Conservation (phyloP, 2,329 filamentous ascomycete species). For the Fusarium virguliforme region DNA sequence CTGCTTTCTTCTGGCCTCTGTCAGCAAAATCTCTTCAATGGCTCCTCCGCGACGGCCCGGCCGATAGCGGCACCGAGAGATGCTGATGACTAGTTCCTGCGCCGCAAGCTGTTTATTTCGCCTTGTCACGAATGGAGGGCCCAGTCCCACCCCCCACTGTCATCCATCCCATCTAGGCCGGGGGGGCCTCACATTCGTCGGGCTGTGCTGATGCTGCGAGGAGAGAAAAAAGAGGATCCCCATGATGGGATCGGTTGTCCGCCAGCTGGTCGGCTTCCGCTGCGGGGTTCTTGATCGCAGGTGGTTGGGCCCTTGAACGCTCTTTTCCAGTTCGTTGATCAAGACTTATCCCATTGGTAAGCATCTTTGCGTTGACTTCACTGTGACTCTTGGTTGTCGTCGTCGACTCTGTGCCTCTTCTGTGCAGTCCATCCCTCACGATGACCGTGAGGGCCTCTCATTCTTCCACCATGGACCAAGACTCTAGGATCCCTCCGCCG, state of each 20-base stretch:
- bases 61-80: constrained; percentile 16
- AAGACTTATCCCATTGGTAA: constrained; percentile 35
- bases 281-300: constrained; percentile 28
- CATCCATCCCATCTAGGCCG: not conserved
- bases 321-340: constrained; percentile 28
- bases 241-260: constrained; percentile 41
- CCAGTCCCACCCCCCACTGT: constrained; percentile 34
- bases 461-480: constrained; percentile 36
- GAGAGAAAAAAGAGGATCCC: constrained; percentile 35
- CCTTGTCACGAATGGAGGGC: constrained; percentile 27
- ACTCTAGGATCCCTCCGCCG: constrained; percentile 34
- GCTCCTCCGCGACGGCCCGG: constrained; percentile 14
- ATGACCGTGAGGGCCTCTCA: constrained; percentile 5
- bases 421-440: constrained; percentile 17
- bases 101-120: constrained; percentile 20
- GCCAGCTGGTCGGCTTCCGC: constrained; percentile 28
- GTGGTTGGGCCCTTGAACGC: constrained; percentile 34
- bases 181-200: constrained; percentile 15
- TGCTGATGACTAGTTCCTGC: constrained; percentile 11
- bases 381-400: constrained; percentile 22
- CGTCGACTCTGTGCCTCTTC: constrained; percentile 7
- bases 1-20: constrained; percentile 10
- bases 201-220: constrained; percentile 27
- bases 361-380: constrained; percentile 18
- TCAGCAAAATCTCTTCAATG: constrained; percentile 31